Evolutionary conservation across 495 filamentous ascomycete species (phyloP), one percentile per base, ranked within the genome.

Genomic region (Chaetomidium leptoderma): DNA sequence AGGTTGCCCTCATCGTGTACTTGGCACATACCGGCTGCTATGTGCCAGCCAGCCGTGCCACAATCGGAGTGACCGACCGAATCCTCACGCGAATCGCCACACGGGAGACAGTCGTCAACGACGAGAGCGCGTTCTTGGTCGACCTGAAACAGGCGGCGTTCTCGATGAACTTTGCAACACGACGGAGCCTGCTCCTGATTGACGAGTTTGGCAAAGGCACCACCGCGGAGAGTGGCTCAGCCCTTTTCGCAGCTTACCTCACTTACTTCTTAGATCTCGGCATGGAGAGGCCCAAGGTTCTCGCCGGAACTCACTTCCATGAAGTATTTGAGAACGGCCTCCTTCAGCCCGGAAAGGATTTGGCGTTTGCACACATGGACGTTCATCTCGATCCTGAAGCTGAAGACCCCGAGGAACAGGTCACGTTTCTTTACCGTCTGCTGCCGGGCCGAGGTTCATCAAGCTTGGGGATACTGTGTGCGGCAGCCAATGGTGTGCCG

Each of bases 171-270:
- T 83, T 95, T 37, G 83, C 86, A 9, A 96, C 93, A 14, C 75
- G 80, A 29, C 81, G 84, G 27, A 95, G 88, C 64, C 72, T 98
- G 2, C 69, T 97, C 5, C 75, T 98, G 24, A 86, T 96, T 49
- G 93, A 98, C 65, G 95, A 98, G 63, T 97, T 98, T 61, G 93
- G 93, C 5, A 98, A 97, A 73, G 95, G 93, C 8, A 98, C 93
- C 0, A 87, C 89, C 50, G 78, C 81, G 16, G 79, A 79, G 58
- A 88, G 93, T 73, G 93, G 93, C 21, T 88, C 91, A 5, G 95
- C 90, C 0, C 74, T 98, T n/a, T 85, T 90, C 47, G 86, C 84
- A 53, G 89, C 90, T 7, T 83, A 93, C 6, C 84, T 96, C 36
- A 81, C 89, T 61, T 78, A 95, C 68, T 82, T 97, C 26, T 75